Evolutionary conservation across 1,284 basidiomycete genomes (phyloP).

Genomic region (Xanthoconium separans): DNA sequence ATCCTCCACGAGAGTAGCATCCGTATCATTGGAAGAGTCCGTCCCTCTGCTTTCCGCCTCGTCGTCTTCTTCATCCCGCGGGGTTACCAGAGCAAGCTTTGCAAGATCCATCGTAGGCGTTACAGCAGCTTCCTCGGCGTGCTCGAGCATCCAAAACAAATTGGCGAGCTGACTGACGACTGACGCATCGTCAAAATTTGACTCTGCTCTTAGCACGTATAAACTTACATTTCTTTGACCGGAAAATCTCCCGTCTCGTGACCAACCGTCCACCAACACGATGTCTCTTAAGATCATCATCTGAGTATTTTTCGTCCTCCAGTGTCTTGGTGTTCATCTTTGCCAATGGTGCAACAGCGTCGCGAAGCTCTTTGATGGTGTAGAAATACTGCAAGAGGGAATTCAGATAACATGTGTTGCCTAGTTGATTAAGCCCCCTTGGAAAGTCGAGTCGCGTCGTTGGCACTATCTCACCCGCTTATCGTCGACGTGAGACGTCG

Average conservation of each 20-base stretch:
- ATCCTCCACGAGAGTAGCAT: constrained; percentile 82
- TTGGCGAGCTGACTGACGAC: constrained; percentile 78
- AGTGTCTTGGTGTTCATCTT: constrained; percentile 52
- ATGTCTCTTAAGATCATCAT: constrained; percentile 77
- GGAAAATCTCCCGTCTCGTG: constrained; percentile 73
- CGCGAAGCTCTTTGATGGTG: constrained; percentile 86
- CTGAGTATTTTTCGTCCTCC: constrained; percentile 70
- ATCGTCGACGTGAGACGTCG: constrained; percentile 6
- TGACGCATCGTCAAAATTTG: constrained; percentile 33
- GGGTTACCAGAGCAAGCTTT: constrained; percentile 89
- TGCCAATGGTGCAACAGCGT: constrained; percentile 66
- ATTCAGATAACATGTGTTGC: constrained; percentile 93
- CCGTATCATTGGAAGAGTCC: constrained; percentile 80
- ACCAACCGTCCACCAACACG: constrained; percentile 86
- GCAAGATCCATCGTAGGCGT: constrained; percentile 86
- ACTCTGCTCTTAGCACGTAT: not conserved
- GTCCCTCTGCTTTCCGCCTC: constrained; percentile 69
- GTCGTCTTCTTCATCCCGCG: constrained; percentile 86
- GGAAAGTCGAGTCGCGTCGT: constrained; percentile 67
- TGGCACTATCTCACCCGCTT: constrained; percentile 61
- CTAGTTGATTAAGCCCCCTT: constrained; percentile 87
- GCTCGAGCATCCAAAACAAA: constrained; percentile 79
- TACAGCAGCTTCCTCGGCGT: constrained; percentile 63
- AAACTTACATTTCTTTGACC: constrained; percentile 79
- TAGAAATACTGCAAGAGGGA: constrained; percentile 84